Evolutionary conservation across 2,329 filamentous ascomycete genomes (phyloP).

Genomic region (Diaporthe destruens): DNA sequence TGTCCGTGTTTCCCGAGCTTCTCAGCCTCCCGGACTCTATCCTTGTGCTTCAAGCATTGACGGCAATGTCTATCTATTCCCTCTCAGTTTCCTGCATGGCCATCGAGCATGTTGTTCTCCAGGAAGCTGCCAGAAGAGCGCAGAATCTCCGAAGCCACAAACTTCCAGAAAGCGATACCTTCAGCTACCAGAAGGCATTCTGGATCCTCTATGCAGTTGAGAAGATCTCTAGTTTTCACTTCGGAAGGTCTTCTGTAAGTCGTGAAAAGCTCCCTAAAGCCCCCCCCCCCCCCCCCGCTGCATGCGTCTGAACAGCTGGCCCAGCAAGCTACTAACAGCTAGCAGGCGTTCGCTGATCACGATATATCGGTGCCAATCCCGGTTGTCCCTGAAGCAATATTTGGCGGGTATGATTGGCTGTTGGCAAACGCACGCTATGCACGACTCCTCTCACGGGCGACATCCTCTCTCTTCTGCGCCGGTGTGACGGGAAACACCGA

Average conservation of each 20-base stretch:
- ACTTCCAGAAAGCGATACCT: slow-evolving; percentile 38
- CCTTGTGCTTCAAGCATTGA: slow-evolving; percentile 49
- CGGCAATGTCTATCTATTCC: slow-evolving; percentile 49
- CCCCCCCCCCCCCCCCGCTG: neutral
- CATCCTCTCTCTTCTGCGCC: slow-evolving; percentile 49
- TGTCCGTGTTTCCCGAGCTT: slow-evolving; percentile 53
- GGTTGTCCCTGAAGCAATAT: slow-evolving; percentile 43
- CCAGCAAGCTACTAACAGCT: neutral
- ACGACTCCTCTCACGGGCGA: slow-evolving; percentile 47
- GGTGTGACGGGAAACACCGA: slow-evolving; percentile 46
- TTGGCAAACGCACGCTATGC: slow-evolving; percentile 46
- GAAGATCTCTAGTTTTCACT: slow-evolving; percentile 48
- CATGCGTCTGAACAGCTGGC: neutral
- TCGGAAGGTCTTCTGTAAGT: slow-evolving; percentile 49
- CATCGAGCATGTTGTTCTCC: slow-evolving; percentile 50
- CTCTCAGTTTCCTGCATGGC: slow-evolving; percentile 48
- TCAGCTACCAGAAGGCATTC: slow-evolving; percentile 48
- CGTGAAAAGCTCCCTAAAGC: neutral
- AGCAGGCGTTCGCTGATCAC: slow-evolving; percentile 49
- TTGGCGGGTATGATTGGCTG: slow-evolving; percentile 48
- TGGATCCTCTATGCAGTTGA: slow-evolving; percentile 48
- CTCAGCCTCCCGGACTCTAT: slow-evolving; percentile 49
- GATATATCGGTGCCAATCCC: slow-evolving; percentile 51
- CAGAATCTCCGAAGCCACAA: slow-evolving; percentile 47
- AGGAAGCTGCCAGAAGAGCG: slow-evolving; percentile 49